Conservation (phyloP, 2,329 filamentous ascomycete genomes). For the Canariomyces notabilis region DNA sequence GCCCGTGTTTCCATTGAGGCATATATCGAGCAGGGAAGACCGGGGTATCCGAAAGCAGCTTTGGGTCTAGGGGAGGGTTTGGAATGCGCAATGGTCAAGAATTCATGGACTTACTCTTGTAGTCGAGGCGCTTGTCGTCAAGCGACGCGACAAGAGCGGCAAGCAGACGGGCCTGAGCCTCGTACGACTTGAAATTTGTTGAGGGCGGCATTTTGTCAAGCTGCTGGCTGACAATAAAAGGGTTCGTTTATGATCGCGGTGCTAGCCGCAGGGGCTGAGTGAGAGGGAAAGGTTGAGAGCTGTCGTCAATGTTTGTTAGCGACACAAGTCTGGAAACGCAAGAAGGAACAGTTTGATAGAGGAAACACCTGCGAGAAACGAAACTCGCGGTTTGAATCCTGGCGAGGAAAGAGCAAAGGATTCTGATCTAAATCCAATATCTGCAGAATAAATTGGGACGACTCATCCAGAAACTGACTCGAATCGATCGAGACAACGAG, state of each 20-base stretch:
- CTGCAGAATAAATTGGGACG: background rate
- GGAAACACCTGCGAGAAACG: no score
- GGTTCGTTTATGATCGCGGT: no score
- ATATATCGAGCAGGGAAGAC: background rate
- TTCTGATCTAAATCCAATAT: background rate
- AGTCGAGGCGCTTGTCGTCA: conserved; percentile 49
- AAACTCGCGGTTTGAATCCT: conserved; percentile 5
- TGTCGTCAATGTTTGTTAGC: no score
- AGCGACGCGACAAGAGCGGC: conserved; percentile 57
- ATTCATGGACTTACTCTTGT: conserved; percentile 47
- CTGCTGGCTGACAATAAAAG: background rate
- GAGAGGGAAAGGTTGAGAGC: no score
- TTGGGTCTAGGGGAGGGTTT: no score
- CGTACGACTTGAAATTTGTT: conserved; percentile 57
- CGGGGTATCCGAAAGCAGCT: background rate
- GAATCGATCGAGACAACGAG: background rate
- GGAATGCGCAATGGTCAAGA: no score
- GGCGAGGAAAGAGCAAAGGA: background rate
- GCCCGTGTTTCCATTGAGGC: background rate
- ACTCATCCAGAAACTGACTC: background rate
- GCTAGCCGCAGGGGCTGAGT: no score
- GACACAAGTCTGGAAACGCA: no score
- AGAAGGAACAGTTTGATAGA: no score
- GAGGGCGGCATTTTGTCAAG: conserved; percentile 8
- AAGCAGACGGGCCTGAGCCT: conserved; percentile 55